Conservation (phyloP, 805 yeast genomes). For the Candida caryicola region DNA sequence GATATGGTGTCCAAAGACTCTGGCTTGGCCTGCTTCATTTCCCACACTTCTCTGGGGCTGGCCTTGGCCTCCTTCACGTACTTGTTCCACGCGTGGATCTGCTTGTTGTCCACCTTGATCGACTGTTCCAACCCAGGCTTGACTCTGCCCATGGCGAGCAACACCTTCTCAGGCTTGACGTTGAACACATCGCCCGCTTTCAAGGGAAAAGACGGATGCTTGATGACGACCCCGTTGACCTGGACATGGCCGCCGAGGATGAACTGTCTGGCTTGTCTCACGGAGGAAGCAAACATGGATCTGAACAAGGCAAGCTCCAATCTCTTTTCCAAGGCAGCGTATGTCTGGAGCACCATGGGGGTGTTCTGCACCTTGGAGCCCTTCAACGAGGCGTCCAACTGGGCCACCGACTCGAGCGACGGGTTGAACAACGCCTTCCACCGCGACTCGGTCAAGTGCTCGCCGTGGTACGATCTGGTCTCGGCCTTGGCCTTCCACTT, state of each 20-base stretch:
- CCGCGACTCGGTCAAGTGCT: slow-evolving; percentile 79
- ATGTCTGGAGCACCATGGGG: slow-evolving; percentile 86
- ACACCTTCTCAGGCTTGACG: slow-evolving; percentile 81
- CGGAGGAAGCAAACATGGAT: slow-evolving; percentile 87
- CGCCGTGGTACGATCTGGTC: slow-evolving; percentile 95
- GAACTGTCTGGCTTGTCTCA: slow-evolving; percentile 91
- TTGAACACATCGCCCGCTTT: slow-evolving; percentile 83
- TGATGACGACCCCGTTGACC: slow-evolving; percentile 79
- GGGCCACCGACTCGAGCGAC: slow-evolving; percentile 81
- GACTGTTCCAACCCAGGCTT: slow-evolving; percentile 77
- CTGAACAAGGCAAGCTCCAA: slow-evolving; percentile 88
- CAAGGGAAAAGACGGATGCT: slow-evolving; percentile 75
- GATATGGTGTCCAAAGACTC: slow-evolving; percentile 31
- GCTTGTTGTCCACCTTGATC: slow-evolving; percentile 65
- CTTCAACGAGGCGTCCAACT: slow-evolving; percentile 74
- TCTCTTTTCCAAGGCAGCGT: slow-evolving; percentile 82
- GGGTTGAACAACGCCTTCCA: slow-evolving; percentile 71
- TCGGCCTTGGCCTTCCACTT: slow-evolving; percentile 90
- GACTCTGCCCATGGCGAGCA: slow-evolving; percentile 77
- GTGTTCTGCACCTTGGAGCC: slow-evolving; percentile 58
- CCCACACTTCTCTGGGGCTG: slow-evolving; percentile 59
- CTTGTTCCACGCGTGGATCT: slow-evolving; percentile 72
- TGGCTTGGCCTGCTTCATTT: slow-evolving; percentile 42
- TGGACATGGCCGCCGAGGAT: slow-evolving; percentile 75
- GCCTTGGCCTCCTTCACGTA: slow-evolving; percentile 58